These are phyloP conservation scores for Saccharomycopsis sp. DNA, from an alignment of 805 yeast genomes.

Conservation along the genomic window DNA sequence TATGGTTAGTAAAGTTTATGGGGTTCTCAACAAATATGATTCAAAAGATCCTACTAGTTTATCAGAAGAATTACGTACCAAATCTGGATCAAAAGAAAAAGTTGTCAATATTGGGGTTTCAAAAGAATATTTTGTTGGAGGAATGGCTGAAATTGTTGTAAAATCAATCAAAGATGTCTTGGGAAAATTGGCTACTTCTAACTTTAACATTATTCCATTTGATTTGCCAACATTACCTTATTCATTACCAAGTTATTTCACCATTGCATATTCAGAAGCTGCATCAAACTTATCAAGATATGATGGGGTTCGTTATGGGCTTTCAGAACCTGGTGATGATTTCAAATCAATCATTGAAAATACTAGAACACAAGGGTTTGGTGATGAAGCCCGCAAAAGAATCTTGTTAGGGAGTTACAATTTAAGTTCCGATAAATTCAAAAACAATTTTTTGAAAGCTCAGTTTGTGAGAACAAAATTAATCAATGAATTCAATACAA, in stretches of 20 bases:
- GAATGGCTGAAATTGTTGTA: slow-evolving; percentile 42
- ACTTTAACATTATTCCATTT: slow-evolving; percentile 49
- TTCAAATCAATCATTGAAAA: slow-evolving; percentile 39
- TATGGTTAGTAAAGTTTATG: slow-evolving; percentile 42
- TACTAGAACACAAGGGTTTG: slow-evolving; percentile 65
- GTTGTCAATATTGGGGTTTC: slow-evolving; percentile 64
- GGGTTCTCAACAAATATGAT: slow-evolving; percentile 55
- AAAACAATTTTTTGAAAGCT: slow-evolving; percentile 73
- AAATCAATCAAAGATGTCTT: slow-evolving; percentile 42
- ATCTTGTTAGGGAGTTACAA: slow-evolving; percentile 82
- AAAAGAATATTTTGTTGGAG: slow-evolving; percentile 52
- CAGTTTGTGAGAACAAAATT: slow-evolving; percentile 54
- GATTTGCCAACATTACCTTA: slow-evolving; percentile 63
- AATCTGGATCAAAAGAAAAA: slow-evolving; percentile 22
- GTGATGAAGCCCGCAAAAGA: slow-evolving; percentile 77
- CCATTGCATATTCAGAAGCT: slow-evolving; percentile 89
- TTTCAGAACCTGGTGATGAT: slow-evolving; percentile 29
- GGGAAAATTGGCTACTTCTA: slow-evolving; percentile 35
- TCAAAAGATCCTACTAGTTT: slow-evolving; percentile 74
- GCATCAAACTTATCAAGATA: slow-evolving; percentile 84
- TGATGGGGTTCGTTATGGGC: slow-evolving; percentile 87
- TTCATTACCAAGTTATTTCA: slow-evolving; percentile 76
- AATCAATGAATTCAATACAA: slow-evolving; percentile 55
- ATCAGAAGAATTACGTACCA: slow-evolving; percentile 30
- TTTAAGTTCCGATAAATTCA: slow-evolving; percentile 61